Evolutionary conservation across 2,329 filamentous ascomycete genomes (phyloP).

Genomic region (Venturia nashicola): DNA sequence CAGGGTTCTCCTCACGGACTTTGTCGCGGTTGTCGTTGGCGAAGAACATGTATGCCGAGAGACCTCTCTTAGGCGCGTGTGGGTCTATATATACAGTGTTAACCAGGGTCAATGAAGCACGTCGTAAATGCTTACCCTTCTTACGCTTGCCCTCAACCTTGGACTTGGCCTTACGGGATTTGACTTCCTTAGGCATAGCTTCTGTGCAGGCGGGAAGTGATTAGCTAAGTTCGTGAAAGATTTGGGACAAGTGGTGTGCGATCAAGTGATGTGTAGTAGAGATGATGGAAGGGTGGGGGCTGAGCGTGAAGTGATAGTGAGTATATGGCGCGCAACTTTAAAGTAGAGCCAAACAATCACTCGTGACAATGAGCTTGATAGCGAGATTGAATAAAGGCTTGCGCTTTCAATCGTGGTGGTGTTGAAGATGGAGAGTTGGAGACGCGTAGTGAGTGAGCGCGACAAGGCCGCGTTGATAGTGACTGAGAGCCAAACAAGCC

Average conservation of each 20-base stretch:
- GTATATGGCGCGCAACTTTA: background rate
- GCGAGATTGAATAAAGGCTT: background rate
- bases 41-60: conserved; percentile 99
- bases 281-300: background rate
- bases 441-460: background rate
- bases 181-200: conserved; percentile 53
- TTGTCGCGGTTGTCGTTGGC: conserved; percentile 98
- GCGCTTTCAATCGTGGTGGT: background rate
- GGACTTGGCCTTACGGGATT: conserved; percentile 49
- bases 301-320: background rate
- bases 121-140: conserved; percentile 45
- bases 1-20: conserved; percentile 95
- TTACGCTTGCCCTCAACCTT: conserved; percentile 52
- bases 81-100: conserved; percentile 53
- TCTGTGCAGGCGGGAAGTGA: background rate
- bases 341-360: background rate
- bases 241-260: background rate
- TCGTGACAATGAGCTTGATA: background rate
- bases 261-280: background rate
- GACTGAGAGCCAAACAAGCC: background rate
- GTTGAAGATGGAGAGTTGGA: background rate
- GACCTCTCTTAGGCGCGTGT: conserved; percentile 97
- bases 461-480: conserved; percentile 2
- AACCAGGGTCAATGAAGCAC: conserved; percentile 1
- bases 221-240: background rate